A percentile compares a stretch with the other conserved stretches of the same genome.
These are phyloP conservation scores for Botryotinia calthae DNA, from an alignment of 2,329 filamentous ascomycete species.

Conservation along the genomic window DNA sequence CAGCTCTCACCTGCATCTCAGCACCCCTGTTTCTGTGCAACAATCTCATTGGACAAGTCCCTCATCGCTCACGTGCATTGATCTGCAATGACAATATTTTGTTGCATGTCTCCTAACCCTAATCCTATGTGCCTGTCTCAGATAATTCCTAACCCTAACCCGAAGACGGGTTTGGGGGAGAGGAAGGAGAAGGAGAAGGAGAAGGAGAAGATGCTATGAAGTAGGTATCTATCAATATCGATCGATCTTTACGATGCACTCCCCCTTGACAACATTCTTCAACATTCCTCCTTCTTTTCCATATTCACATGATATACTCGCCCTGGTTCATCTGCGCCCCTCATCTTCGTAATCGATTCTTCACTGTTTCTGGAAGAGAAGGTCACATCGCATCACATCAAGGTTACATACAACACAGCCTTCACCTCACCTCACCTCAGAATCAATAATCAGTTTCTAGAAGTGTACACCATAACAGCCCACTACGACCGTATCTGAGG, in stretches of 20 bases:
- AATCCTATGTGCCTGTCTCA: background rate
- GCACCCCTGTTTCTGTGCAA: background rate
- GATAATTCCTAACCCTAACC: background rate
- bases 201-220: background rate
- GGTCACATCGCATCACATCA: background rate
- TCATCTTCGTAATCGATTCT: background rate
- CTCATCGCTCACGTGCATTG: background rate
- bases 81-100: background rate
- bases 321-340: background rate
- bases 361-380: background rate
- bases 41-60: background rate
- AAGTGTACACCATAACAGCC: background rate
- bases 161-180: background rate
- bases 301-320: background rate
- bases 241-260: too few species aligned
- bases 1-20: background rate
- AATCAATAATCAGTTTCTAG: background rate
- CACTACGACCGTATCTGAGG: background rate
- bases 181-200: background rate
- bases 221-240: too few species aligned
- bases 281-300: background rate
- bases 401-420: background rate
- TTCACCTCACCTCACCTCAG: background rate
- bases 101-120: slow-evolving; percentile 4
- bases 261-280: background rate